A percentile compares a stretch with the other conserved stretches of the same genome.
Conservation (phyloP, 192 early-diverging fungal species). For the Linnemannia elongata region DNA sequence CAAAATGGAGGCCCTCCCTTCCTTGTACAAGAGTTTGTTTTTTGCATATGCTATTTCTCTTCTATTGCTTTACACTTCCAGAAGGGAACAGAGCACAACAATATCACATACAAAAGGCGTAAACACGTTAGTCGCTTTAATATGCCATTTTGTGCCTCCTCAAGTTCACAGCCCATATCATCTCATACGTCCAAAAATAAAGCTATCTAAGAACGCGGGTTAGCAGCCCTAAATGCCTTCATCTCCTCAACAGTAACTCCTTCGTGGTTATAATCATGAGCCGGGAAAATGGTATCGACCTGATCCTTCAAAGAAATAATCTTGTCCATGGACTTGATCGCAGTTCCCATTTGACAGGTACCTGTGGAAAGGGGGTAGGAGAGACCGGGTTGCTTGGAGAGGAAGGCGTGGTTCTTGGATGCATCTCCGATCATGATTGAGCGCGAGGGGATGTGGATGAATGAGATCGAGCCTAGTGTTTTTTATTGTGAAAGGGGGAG, state of each 20-base stretch:
- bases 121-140: too few species aligned
- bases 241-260: conserved; percentile 33
- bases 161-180: too few species aligned
- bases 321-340: conserved; percentile 34
- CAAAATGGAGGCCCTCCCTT: too few species aligned
- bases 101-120: too few species aligned
- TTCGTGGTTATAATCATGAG: conserved; percentile 30
- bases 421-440: conserved; percentile 42
- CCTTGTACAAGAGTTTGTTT: too few species aligned
- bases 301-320: conserved; percentile 23
- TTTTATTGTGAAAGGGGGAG: not conserved
- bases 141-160: too few species aligned
- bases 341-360: conserved; percentile 15
- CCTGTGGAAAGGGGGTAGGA: conserved; percentile 11
- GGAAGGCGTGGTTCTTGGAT: conserved; percentile 26
- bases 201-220: not conserved
- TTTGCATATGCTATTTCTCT: too few species aligned
- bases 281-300: conserved; percentile 38
- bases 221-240: not conserved
- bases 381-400: not conserved
- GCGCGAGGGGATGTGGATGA: conserved; percentile 29
- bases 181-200: too few species aligned
- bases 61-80: too few species aligned
- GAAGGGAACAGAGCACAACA: too few species aligned
- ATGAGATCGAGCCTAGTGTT: conserved; percentile 44